Conservation (phyloP, 306 rosid species). For the Castanea sativa region DNA sequence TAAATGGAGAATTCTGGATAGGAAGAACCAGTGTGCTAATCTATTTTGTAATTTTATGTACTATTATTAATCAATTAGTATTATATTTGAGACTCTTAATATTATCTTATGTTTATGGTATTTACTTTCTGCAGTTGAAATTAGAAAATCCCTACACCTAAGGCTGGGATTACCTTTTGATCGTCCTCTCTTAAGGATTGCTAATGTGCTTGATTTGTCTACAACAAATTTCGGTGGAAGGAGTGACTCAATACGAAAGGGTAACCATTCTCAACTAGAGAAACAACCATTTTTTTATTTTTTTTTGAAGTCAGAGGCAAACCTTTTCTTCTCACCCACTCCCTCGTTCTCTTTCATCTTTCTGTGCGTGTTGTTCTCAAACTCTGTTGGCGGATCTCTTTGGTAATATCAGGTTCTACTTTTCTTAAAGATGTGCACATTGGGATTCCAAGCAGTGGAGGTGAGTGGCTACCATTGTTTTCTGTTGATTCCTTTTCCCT, state of each 20-base stretch:
- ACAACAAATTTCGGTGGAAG: conserved; percentile 33
- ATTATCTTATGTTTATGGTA: background rate
- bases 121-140: conserved; percentile 69
- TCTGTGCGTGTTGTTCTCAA: background rate
- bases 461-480: conserved; percentile 43
- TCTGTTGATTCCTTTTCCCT: conserved; percentile 10
- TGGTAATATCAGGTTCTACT: conserved; percentile 52
- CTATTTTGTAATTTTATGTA: background rate
- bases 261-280: conserved; percentile 36
- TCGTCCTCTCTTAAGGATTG: conserved; percentile 88
- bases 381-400: conserved; percentile 6
- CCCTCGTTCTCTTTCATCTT: background rate
- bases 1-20: background rate
- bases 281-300: background rate
- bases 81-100: background rate
- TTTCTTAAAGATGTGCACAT: conserved; percentile 79
- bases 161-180: conserved; percentile 85
- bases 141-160: conserved; percentile 76
- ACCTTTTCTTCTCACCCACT: conserved; percentile 10
- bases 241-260: conserved; percentile 49
- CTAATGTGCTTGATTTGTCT: conserved; percentile 72
- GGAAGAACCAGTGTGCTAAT: background rate
- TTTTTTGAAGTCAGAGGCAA: conserved; percentile 11
- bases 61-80: background rate
- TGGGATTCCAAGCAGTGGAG: conserved; percentile 88